Conservation (phyloP, 2,329 filamentous ascomycete species). For the Epichloe baconii region DNA sequence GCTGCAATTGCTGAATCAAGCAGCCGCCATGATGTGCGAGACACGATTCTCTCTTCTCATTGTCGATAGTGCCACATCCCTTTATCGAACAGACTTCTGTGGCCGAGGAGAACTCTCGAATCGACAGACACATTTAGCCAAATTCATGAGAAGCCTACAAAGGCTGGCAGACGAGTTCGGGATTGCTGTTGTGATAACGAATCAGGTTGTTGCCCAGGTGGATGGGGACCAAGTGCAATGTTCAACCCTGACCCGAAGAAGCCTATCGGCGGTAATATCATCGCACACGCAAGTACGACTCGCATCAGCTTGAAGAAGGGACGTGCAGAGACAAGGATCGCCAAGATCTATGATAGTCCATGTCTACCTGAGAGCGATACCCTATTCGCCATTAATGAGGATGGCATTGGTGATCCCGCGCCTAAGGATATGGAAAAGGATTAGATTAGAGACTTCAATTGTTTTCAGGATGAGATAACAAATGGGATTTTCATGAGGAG, state of each 20-base stretch:
- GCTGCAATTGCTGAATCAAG: conserved; percentile 85
- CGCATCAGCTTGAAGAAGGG: conserved; percentile 93
- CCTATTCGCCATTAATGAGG: conserved; percentile 91
- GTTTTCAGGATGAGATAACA: conserved; percentile 7
- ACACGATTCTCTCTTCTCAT: conserved; percentile 92
- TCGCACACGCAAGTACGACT: conserved; percentile 93
- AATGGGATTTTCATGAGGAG: not conserved
- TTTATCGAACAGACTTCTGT: conserved; percentile 93
- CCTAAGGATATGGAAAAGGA: conserved; percentile 94
- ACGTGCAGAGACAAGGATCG: conserved; percentile 85
- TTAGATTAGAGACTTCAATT: conserved; percentile 14
- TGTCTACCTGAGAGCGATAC: conserved; percentile 95
- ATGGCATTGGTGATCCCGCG: conserved; percentile 89
- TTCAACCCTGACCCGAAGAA: conserved; percentile 99
- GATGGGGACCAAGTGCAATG: conserved; percentile 96
- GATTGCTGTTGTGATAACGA: conserved; percentile 96
- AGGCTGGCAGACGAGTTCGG: conserved; percentile 74
- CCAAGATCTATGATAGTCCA: conserved; percentile 98
- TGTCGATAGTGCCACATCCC: conserved; percentile 87
- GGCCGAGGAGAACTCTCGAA: conserved; percentile 96
- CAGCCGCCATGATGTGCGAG: conserved; percentile 98
- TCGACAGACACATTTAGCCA: conserved; percentile 76
- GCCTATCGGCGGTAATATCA: conserved; percentile 96
- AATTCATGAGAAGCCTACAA: conserved; percentile 77
- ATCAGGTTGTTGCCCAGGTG: conserved; percentile 96